Conservation (phyloP, 2,329 filamentous ascomycete genomes). For the Pseudogymnoascus sp. region DNA sequence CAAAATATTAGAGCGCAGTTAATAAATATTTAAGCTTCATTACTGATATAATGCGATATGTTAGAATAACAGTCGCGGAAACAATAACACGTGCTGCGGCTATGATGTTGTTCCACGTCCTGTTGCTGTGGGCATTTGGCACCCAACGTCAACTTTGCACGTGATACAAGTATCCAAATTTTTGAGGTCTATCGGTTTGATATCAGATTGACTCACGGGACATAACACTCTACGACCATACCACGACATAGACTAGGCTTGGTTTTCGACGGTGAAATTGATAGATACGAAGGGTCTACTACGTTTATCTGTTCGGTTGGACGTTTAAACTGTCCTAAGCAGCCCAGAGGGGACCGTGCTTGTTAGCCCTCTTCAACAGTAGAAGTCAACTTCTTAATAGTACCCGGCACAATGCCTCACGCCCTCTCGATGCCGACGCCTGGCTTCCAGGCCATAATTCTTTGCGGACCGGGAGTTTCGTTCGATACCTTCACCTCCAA, state of each 20-base stretch:
- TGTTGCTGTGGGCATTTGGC: not conserved
- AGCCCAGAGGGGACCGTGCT: constrained; percentile 2
- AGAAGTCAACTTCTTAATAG: not conserved
- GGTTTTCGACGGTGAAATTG: not conserved
- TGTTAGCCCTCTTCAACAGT: not conserved
- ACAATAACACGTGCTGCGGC: not conserved
- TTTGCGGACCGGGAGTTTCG: constrained; percentile 75
- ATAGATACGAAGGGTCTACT: not conserved
- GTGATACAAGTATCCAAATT: constrained; percentile 5
- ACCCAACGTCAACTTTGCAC: not conserved
- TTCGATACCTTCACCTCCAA: constrained; percentile 77
- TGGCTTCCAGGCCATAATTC: constrained; percentile 73
- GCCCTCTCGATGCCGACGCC: constrained; percentile 64
- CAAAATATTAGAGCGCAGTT: not conserved
- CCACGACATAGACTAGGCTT: not conserved
- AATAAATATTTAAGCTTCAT: not conserved
- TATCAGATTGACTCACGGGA: constrained; percentile 6
- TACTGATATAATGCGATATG: not conserved
- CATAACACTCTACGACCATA: constrained; percentile 6
- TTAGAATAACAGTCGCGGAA: not conserved
- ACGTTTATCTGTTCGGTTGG: not conserved
- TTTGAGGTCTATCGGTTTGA: not conserved
- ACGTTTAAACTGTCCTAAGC: not conserved
- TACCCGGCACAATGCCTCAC: constrained; percentile 56
- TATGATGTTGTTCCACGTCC: not conserved